Percentiles rank a stretch among this genome's conserved stretches.
phyloP scores from a whole-genome alignment of 352 stramenopile species.

The Globisporangium viniferum region DNA sequence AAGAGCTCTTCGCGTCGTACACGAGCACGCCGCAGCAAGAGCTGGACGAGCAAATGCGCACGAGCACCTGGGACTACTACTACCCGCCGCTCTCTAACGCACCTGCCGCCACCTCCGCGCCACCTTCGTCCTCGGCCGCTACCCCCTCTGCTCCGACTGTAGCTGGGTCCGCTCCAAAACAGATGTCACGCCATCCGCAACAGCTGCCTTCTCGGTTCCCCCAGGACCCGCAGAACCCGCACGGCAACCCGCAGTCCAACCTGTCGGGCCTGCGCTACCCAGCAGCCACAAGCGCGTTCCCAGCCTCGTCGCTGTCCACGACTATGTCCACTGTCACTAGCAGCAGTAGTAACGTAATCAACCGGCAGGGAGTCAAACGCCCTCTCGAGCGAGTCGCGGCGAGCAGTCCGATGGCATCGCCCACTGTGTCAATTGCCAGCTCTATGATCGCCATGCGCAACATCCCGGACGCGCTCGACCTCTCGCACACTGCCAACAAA shows the following conservation, averaged over 20 bases:
- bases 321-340: constrained; percentile 10
- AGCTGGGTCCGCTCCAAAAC: constrained; percentile 4
- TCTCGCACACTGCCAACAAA: constrained; percentile 17
- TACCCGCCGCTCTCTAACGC: constrained; percentile 24
- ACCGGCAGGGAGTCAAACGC: constrained; percentile 46
- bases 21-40: constrained; percentile 27
- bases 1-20: constrained; percentile 55
- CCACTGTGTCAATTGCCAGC: constrained; percentile 46
- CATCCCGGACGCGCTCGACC: constrained; percentile 16
- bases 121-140: background rate
- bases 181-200: constrained; percentile 13
- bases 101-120: background rate
- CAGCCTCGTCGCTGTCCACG: constrained; percentile 10
- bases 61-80: constrained; percentile 43
- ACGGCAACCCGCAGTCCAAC: constrained; percentile 2
- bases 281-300: constrained; percentile 15
- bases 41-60: constrained; percentile 24
- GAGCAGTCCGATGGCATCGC: constrained; percentile 33
- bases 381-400: constrained; percentile 24
- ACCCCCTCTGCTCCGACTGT: background rate
- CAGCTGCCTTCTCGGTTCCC: constrained; percentile 18
- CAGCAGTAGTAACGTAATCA: constrained; percentile 2
- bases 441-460: constrained; percentile 74
- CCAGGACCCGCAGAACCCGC: constrained; percentile 10
- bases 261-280: constrained; percentile 8